Evolutionary conservation across 805 yeast species (phyloP).

Genomic region (Candida glaebosa): DNA sequence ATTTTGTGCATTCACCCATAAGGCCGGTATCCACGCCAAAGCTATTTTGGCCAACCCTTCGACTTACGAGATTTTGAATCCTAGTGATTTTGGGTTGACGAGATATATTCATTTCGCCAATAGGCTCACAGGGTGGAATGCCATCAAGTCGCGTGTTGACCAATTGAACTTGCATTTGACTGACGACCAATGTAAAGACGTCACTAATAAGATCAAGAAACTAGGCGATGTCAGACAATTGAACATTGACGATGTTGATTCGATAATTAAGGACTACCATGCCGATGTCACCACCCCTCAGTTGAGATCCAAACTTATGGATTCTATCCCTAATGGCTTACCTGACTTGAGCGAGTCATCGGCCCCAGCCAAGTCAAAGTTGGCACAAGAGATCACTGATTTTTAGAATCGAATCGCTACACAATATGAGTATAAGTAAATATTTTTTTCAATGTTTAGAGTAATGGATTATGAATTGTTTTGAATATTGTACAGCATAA

Average conservation of each 20-base stretch:
- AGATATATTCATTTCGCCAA: slow-evolving; percentile 97
- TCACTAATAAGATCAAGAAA: slow-evolving; percentile 87
- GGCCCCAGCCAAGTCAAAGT: slow-evolving; percentile 5
- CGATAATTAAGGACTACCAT: slow-evolving; percentile 92
- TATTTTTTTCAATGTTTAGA: background rate
- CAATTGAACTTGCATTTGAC: slow-evolving; percentile 87
- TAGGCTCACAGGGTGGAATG: slow-evolving; percentile 98
- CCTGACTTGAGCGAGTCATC: slow-evolving; percentile 6
- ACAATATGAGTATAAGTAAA: background rate
- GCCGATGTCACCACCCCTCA: slow-evolving; percentile 42
- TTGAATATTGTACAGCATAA: no score
- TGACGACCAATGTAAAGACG: slow-evolving; percentile 93
- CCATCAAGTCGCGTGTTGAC: slow-evolving; percentile 96
- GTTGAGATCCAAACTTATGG: slow-evolving; percentile 4
- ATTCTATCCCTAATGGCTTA: slow-evolving; percentile 7
- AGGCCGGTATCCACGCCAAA: slow-evolving; percentile 99
- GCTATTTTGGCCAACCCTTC: slow-evolving; percentile 98
- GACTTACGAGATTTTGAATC: slow-evolving; percentile 95
- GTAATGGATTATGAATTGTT: background rate
- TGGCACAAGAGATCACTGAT: slow-evolving; percentile 3
- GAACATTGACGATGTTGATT: slow-evolving; percentile 95
- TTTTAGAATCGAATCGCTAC: background rate
- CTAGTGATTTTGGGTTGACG: slow-evolving; percentile 91
- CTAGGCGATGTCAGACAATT: slow-evolving; percentile 94
- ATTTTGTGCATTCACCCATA: slow-evolving; percentile 98